These are phyloP conservation scores for Hyaloscypha finlandica DNA, from an alignment of 495 filamentous ascomycete species.

Conservation along the genomic window DNA sequence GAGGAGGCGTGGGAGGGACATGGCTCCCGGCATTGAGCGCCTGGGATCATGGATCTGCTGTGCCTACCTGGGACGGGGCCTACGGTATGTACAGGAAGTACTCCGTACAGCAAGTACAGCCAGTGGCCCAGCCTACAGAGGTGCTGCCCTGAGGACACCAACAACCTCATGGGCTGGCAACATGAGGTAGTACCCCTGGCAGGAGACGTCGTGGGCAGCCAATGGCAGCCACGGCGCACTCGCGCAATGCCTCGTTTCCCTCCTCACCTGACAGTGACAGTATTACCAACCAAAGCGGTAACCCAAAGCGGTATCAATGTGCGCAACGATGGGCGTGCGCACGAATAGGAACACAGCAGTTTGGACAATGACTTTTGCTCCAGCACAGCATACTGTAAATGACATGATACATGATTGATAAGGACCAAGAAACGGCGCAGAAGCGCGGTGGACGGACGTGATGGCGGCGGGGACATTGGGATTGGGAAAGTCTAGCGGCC, in stretches of 20 bases:
- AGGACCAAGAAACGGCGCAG: not conserved
- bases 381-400: not conserved
- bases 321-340: not conserved
- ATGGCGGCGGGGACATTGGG: not conserved
- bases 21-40: not conserved
- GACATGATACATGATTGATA: not conserved
- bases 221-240: not conserved
- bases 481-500: not conserved
- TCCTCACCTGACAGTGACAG: not conserved
- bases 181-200: not conserved
- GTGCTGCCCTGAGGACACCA: not conserved
- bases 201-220: not conserved
- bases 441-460: not conserved
- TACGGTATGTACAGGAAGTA: no score
- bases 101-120: no score
- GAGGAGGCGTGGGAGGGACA: no score
- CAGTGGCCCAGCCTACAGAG: no score
- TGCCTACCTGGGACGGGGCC: not conserved
- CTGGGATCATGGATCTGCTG: not conserved
- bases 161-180: not conserved
- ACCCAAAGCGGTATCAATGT: no score
- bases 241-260: not conserved
- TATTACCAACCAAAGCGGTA: not conserved
- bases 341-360: not conserved
- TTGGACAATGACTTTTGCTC: not conserved